A percentile compares a stretch with the other conserved stretches of the same genome.
Evolutionary conservation across 2,329 filamentous ascomycete species (phyloP).

Genomic region (Xylaria sp.): DNA sequence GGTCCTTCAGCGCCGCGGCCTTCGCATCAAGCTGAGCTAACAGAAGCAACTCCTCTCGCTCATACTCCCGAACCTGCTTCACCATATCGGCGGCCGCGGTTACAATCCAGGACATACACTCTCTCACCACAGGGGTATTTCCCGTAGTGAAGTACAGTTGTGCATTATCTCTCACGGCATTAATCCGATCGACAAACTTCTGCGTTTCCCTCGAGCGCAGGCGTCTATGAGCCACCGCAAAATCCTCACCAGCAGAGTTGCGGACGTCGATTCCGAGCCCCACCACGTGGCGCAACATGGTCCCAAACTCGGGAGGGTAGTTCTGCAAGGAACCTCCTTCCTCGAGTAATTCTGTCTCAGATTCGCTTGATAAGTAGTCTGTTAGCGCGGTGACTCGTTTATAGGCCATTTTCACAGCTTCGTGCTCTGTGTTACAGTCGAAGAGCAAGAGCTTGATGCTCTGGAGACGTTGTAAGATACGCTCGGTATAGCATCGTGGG

Average conservation of each 20-base stretch:
- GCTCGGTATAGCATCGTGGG: neutral
- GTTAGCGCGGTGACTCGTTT: neutral
- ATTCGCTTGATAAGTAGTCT: neutral
- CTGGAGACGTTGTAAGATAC: neutral
- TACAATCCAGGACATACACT: neutral
- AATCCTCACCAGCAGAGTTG: neutral
- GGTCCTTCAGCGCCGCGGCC: neutral
- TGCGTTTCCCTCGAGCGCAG: neutral
- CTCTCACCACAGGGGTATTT: neutral
- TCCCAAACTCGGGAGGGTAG: neutral
- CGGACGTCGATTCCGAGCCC: neutral
- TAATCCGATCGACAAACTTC: neutral
- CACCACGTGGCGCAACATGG: neutral
- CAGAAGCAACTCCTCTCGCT: neutral
- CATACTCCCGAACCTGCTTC: neutral
- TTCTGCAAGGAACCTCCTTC: neutral
- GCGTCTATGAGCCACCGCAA: neutral
- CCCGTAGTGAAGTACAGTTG: neutral
- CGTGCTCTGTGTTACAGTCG: neutral
- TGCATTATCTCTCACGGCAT: neutral
- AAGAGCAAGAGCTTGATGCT: neutral
- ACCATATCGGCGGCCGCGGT: neutral
- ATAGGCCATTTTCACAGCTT: neutral
- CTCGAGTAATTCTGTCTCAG: neutral
- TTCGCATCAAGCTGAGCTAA: neutral